Percentiles rank a stretch among this genome's conserved stretches.
These are phyloP conservation scores for Pythium periplocum DNA, from an alignment of 352 stramenopile species.

Conservation along the genomic window DNA sequence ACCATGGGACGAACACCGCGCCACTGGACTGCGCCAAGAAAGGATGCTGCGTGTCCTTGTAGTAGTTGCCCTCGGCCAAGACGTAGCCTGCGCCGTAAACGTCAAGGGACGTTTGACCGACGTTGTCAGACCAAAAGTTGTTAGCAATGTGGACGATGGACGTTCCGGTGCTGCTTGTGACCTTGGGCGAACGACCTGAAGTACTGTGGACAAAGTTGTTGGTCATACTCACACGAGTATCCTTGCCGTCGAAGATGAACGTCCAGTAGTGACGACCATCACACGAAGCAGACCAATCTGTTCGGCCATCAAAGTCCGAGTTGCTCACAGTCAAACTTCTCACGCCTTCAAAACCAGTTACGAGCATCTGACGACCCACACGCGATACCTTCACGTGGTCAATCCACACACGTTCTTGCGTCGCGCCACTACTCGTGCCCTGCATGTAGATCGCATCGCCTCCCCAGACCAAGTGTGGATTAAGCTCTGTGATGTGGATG, in stretches of 20 bases:
- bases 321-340: conserved; percentile 41
- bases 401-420: conserved; percentile 33
- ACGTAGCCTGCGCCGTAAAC: conserved; percentile 10
- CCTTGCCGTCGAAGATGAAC: conserved; percentile 30
- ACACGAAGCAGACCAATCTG: conserved; percentile 33
- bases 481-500: conserved; percentile 49
- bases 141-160: conserved; percentile 22
- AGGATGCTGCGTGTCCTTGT: conserved; percentile 13
- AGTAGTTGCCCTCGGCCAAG: conserved; percentile 16
- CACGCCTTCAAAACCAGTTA: conserved; percentile 25
- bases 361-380: conserved; percentile 37
- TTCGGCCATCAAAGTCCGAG: conserved; percentile 48
- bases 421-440: conserved; percentile 12
- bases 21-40: not conserved
- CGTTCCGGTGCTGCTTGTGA: conserved; percentile 19
- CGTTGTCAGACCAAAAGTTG: conserved; percentile 21
- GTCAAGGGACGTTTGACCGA: conserved; percentile 12
- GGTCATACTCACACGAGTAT: conserved; percentile 26
- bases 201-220: conserved; percentile 40
- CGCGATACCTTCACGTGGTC: conserved; percentile 40
- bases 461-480: conserved; percentile 35
- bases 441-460: conserved; percentile 23
- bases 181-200: conserved; percentile 39
- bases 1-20: too few relatives aligned
- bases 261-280: conserved; percentile 53